phyloP scores from a whole-genome alignment of 306 rosid species.

The peach (Prunus persica) region DNA sequence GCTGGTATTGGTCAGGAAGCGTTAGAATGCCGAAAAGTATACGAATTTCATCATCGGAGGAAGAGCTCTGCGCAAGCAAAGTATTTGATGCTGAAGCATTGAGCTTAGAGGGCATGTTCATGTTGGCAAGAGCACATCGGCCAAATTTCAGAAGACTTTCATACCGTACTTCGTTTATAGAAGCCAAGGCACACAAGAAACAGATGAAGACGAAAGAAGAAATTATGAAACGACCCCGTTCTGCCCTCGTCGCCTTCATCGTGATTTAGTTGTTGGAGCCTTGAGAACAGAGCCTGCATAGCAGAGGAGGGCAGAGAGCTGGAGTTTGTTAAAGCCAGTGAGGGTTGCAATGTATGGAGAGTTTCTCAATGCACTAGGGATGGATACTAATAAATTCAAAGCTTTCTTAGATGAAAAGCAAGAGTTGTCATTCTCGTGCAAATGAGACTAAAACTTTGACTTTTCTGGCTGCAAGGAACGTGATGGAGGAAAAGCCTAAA shows the following conservation, averaged over 20 bases:
- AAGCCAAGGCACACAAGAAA: constrained; percentile 67
- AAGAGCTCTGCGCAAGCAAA: background rate
- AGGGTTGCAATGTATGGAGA: background rate
- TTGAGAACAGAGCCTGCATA: background rate
- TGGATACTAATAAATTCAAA: constrained; percentile 22
- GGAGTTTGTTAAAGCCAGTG: background rate
- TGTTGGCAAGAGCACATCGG: constrained; percentile 27
- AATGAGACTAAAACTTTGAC: constrained; percentile 49
- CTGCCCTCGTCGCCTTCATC: constrained; percentile 33
- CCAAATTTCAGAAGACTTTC: constrained; percentile 37
- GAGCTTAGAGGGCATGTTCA: background rate
- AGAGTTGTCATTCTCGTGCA: constrained; percentile 41
- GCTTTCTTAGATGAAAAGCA: constrained; percentile 53
- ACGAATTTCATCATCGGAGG: constrained; percentile 43
- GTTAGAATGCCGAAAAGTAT: constrained; percentile 80
- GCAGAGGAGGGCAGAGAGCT: background rate
- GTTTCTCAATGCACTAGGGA: background rate
- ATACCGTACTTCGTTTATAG: constrained; percentile 65
- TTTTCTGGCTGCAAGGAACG: constrained; percentile 29
- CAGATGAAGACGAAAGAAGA: constrained; percentile 47
- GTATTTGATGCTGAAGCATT: background rate
- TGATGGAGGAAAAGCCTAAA: background rate
- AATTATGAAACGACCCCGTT: constrained; percentile 42
- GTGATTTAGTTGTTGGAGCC: constrained; percentile 4
- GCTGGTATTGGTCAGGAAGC: constrained; percentile 85